These are phyloP conservation scores for Termitomyces heimii DNA, from an alignment of 768 basidiomycete genomes.

Conservation along the genomic window DNA sequence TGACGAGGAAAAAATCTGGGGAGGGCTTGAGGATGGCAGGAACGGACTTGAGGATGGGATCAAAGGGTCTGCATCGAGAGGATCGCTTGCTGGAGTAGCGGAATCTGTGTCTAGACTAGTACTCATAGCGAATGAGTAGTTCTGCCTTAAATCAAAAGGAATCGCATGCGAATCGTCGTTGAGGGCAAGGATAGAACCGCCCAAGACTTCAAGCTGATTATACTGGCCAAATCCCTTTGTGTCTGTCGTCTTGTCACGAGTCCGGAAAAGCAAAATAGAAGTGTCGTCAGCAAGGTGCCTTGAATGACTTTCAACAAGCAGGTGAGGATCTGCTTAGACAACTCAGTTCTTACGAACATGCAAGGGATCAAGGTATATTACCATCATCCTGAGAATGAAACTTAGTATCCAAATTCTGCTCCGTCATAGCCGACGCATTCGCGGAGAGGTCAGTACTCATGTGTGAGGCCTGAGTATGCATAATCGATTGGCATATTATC, in stretches of 20 bases:
- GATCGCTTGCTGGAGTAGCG: background rate
- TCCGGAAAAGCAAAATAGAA: background rate
- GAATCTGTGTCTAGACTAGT: background rate
- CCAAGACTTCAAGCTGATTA: background rate
- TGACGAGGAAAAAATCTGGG: conserved; percentile 35
- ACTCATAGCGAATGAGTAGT: background rate
- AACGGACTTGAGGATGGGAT: conserved; percentile 14
- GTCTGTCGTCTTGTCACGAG: background rate
- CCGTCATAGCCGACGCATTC: background rate
- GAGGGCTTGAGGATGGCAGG: conserved; percentile 44
- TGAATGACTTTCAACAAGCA: no score
- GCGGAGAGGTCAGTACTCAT: background rate
- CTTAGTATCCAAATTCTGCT: background rate
- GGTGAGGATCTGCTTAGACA: background rate
- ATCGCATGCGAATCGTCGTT: background rate
- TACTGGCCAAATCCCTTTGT: background rate
- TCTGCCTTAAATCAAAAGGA: background rate
- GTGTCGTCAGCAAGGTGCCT: background rate
- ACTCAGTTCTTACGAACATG: background rate
- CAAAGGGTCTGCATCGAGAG: background rate
- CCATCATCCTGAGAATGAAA: background rate
- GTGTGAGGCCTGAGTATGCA: background rate
- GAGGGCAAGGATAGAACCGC: background rate
- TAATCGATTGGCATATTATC: background rate
- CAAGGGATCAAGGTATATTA: background rate